These are phyloP conservation scores for Penicillium goetzii DNA, from an alignment of 495 filamentous ascomycete genomes.

Conservation along the genomic window DNA sequence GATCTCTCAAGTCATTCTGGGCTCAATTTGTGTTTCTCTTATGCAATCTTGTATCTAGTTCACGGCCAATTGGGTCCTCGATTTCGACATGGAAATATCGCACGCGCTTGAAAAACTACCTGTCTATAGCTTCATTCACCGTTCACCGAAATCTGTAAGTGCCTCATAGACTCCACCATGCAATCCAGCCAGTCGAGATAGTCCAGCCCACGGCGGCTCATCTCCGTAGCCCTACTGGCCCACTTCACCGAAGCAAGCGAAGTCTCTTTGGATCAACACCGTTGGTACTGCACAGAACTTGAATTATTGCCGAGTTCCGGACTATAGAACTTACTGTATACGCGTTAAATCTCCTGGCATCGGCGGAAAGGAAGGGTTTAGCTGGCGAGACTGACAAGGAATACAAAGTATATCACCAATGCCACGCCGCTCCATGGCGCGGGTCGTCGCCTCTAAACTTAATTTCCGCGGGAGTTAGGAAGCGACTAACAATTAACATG, in stretches of 20 bases:
- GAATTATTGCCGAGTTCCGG: slow-evolving; percentile 12
- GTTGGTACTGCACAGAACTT: neutral
- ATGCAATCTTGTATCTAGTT: neutral
- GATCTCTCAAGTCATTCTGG: neutral
- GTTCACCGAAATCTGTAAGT: neutral
- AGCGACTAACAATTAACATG: neutral
- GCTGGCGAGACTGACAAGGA: neutral
- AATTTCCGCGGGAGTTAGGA: neutral
- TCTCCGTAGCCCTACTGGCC: neutral
- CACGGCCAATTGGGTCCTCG: neutral
- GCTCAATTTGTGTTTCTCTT: neutral
- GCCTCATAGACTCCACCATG: neutral
- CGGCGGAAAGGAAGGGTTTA: slow-evolving; percentile 9
- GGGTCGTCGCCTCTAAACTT: slow-evolving; percentile 1
- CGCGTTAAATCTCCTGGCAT: neutral
- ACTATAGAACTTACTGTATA: neutral
- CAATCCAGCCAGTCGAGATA: neutral
- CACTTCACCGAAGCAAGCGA: neutral
- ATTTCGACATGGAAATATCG: neutral
- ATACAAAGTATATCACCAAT: neutral
- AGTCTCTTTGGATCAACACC: neutral
- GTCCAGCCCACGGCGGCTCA: neutral
- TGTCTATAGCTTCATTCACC: neutral
- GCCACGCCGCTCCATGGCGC: slow-evolving; percentile 7
- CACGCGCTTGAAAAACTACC: neutral